Evolutionary conservation across 1,139 yeast genomes (phyloP).

Genomic region (Debaryomyces nepalensis): DNA sequence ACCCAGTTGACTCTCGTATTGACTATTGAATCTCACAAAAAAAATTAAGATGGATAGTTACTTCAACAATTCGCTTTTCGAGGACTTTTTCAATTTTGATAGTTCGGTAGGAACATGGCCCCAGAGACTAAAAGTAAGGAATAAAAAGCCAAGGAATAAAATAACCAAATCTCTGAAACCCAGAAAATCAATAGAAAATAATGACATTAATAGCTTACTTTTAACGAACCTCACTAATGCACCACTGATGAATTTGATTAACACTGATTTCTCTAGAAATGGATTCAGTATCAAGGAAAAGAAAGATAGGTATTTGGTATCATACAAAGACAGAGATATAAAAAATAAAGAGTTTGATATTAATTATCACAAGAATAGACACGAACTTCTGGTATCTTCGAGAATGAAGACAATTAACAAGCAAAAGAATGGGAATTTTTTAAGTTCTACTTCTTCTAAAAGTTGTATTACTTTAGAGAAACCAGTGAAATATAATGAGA

Average conservation of each 20-base stretch:
- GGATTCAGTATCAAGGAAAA: conserved; percentile 26
- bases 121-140: not conserved
- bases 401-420: conserved; percentile 19
- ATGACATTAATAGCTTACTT: too few species aligned
- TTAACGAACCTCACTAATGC: too few species aligned
- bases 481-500: conserved; percentile 27
- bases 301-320: conserved; percentile 28
- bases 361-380: conserved; percentile 30
- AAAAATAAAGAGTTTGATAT: conserved; percentile 29
- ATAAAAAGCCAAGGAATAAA: not conserved
- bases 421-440: conserved; percentile 21
- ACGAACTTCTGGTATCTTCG: conserved; percentile 28
- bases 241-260: too few species aligned
- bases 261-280: not conserved
- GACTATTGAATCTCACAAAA: too few species aligned
- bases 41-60: too few species aligned
- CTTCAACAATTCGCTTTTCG: not conserved
- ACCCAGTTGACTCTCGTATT: too few species aligned
- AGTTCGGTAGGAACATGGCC: conserved; percentile 15
- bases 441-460: conserved; percentile 23
- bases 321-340: conserved; percentile 25
- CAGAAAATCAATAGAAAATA: not conserved
- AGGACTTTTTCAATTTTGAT: conserved; percentile 1
- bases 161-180: conserved; percentile 3
- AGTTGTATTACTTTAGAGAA: conserved; percentile 30